Base-by-base conservation (phyloP, 2,329 filamentous ascomycete genomes). In the Aspergillus spinulosporus region DNA sequence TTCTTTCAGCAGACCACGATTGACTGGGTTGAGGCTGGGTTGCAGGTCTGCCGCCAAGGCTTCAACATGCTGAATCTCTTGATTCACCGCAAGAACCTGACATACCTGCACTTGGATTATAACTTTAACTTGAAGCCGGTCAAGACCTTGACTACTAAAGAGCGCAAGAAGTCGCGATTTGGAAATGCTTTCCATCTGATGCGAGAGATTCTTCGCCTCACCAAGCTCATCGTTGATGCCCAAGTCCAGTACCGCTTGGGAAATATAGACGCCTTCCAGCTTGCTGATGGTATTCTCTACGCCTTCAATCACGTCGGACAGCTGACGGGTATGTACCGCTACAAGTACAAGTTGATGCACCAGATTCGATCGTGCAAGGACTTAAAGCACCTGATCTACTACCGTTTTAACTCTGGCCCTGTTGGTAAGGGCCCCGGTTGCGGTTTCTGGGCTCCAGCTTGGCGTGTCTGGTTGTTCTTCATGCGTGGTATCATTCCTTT, bases 261-360 rank as follows among this genome's bases (percentile, higher is more conserved):
- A 57, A 99, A 99, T 68, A 97, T 99, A 61, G 94, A 99, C 74
- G 94, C 95, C 37, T 99, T 99, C 80, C 94, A 99, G 74, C 86
- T 99, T 62, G 94, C 94, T 3, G 94, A 99, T 74, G 94, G 94
- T 74, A 99, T 99, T 56, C 81, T 97, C n/a, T 99, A 99, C 67
- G 95, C 94, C 14, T 99, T 99, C 80, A 99, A 99, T 76, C 94
- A 99, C 66, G 94, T 99, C 56, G 94, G 94, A 60, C 95, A 99
- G 75, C 81, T 99, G 59, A 99, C 94, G 12, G 94, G 94, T 72
- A 99, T 99, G 94, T 99, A 99, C 77, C 89, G 94, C 59, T 99
- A 99, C 84, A 99, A 99, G 82, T 99, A 99, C 81, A 99, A 99
- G 82, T 83, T 99, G 55, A 99, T 99, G 94, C 94, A 99, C 73